These are phyloP conservation scores for Teratosphaeriaceae sp. DNA, from an alignment of 2,329 filamentous ascomycete genomes.

Conservation along the genomic window DNA sequence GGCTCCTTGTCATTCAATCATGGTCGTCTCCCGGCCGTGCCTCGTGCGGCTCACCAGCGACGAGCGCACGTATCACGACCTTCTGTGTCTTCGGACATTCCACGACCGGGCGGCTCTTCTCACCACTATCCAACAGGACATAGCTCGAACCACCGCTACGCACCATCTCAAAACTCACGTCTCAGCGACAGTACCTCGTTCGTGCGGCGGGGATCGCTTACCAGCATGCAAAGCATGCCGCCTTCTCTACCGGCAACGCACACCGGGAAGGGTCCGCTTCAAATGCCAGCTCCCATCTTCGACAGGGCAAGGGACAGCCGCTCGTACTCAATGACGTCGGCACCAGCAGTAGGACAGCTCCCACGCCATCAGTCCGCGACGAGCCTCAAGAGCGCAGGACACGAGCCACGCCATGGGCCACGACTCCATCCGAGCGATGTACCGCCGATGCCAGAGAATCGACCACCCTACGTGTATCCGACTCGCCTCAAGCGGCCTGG, in stretches of 20 bases:
- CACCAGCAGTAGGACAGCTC: conserved; percentile 30
- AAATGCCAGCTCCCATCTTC: conserved; percentile 15
- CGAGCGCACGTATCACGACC: conserved; percentile 30
- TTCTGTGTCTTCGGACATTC: conserved; percentile 31
- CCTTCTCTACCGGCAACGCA: conserved; percentile 30
- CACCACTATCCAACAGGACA: conserved; percentile 23
- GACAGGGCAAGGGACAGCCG: conserved; percentile 32
- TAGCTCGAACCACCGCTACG: conserved; percentile 27
- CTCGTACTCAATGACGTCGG: conserved; percentile 37
- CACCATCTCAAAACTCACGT: conserved; percentile 36
- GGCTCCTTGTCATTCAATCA: conserved; percentile 33
- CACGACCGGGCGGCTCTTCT: conserved; percentile 9
- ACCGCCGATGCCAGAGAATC: conserved; percentile 28
- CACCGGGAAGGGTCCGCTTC: conserved; percentile 15
- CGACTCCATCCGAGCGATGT: conserved; percentile 26
- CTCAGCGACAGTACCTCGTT: conserved; percentile 23
- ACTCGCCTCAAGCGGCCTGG: conserved; percentile 36
- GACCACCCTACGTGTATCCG: conserved; percentile 37
- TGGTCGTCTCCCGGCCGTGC: conserved; percentile 32
- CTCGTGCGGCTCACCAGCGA: conserved; percentile 30
- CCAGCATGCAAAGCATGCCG: conserved; percentile 36
- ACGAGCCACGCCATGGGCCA: conserved; percentile 21
- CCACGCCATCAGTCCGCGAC: conserved; percentile 39
- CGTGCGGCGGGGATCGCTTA: conserved; percentile 34
- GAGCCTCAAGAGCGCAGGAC: conserved; percentile 38